Percentiles rank a stretch among this genome's conserved stretches.
Evolutionary conservation across 2,329 filamentous ascomycete species (phyloP).

Genomic region (Cercospora canescens): DNA sequence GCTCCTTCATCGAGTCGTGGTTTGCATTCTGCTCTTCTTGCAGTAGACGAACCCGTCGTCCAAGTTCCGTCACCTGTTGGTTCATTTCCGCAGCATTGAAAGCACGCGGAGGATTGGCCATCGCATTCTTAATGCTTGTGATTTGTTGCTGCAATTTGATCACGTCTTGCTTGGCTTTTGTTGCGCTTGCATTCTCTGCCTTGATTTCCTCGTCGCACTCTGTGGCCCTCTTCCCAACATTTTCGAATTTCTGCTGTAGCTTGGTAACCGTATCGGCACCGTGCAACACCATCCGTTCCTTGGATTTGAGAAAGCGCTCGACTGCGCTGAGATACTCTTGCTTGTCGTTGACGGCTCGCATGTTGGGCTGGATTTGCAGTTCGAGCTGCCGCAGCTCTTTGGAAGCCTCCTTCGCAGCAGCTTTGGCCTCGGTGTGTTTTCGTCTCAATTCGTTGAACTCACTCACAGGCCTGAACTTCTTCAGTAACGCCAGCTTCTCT

Average conservation of each 20-base stretch:
- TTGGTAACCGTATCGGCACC: conserved; percentile 54
- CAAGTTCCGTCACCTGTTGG: conserved; percentile 65
- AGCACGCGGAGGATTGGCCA: conserved; percentile 62
- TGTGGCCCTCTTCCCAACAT: conserved; percentile 39
- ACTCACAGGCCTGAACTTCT: conserved; percentile 65
- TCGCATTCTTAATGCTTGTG: conserved; percentile 61
- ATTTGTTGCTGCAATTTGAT: conserved; percentile 51
- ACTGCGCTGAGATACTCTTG: conserved; percentile 64
- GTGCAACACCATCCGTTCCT: conserved; percentile 55
- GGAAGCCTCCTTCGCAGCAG: conserved; percentile 55
- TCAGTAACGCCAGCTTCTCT: conserved; percentile 63
- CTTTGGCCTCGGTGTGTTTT: conserved; percentile 55
- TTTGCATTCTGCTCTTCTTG: conserved; percentile 46
- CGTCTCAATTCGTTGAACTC: conserved; percentile 60
- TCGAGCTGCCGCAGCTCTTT: conserved; percentile 62
- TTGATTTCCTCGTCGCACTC: conserved; percentile 40
- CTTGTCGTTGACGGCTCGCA: conserved; percentile 70
- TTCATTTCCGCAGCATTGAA: conserved; percentile 74
- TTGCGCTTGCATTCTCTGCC: conserved; percentile 44
- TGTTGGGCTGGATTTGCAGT: conserved; percentile 63
- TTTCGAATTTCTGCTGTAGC: conserved; percentile 37
- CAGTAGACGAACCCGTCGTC: conserved; percentile 46
- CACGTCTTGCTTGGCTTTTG: conserved; percentile 36
- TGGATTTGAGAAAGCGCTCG: conserved; percentile 55
- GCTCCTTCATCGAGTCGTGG: conserved; percentile 36